Evolutionary conservation across 257 asterid genomes (phyloP).

Genomic region (Plantago ovata): DNA sequence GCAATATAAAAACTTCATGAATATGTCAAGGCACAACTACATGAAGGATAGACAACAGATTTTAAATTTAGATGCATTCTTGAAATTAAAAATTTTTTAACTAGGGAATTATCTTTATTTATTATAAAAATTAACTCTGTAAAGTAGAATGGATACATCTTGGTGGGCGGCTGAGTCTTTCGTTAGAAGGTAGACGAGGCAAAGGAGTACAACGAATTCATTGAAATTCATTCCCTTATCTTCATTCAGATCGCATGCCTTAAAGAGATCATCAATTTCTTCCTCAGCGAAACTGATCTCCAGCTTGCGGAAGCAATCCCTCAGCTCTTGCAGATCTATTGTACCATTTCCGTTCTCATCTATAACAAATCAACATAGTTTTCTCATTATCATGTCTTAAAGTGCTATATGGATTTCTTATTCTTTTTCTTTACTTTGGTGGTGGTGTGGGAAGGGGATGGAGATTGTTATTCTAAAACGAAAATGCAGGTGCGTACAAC

Average conservation of each 20-base stretch:
- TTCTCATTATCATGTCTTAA: background rate
- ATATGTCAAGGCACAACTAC: no score
- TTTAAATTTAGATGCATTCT: no score
- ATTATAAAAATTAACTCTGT: background rate
- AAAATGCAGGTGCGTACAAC: no score
- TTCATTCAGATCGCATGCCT: conserved; percentile 79
- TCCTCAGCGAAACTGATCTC: conserved; percentile 65
- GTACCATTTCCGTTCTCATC: conserved; percentile 79
- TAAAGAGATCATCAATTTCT: conserved; percentile 69
- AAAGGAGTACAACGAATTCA: conserved; percentile 87
- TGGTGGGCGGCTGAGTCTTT: conserved; percentile 44
- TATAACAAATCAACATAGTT: conserved; percentile 9
- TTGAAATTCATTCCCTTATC: conserved; percentile 71
- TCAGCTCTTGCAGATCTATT: conserved; percentile 80
- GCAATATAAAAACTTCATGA: no score
- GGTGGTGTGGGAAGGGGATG: no score
- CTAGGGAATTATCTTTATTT: background rate
- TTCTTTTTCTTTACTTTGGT: no score
- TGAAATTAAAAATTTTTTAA: background rate
- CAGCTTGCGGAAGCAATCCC: conserved; percentile 57
- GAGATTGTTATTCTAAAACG: no score
- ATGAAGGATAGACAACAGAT: no score
- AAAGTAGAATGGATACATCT: conserved; percentile 43
- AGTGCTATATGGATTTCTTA: background rate
- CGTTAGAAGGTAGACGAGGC: conserved; percentile 85